These are phyloP conservation scores for Claviceps pazoutovae DNA, from an alignment of 2,329 filamentous ascomycete genomes.

Conservation along the genomic window DNA sequence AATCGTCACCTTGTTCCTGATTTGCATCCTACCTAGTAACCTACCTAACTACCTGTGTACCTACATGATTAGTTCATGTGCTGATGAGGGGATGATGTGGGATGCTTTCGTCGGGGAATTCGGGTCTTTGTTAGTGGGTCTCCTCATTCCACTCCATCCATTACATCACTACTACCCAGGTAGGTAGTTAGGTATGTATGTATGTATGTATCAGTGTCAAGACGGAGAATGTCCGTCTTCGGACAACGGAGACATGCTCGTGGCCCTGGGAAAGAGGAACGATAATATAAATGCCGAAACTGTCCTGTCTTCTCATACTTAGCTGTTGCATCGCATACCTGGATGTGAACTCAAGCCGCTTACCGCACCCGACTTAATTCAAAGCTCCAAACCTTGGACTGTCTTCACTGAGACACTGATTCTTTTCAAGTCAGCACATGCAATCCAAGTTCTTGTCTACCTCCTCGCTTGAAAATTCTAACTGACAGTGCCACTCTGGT, in stretches of 20 bases:
- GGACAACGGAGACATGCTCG: neutral
- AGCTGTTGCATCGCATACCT: neutral
- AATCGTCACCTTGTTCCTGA: neutral
- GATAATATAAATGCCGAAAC: neutral
- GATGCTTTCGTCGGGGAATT: neutral
- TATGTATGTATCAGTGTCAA: neutral
- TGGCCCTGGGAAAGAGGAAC: neutral
- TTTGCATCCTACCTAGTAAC: no score
- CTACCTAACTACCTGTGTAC: no score
- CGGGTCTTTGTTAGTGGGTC: neutral
- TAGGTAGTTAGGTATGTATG: no score
- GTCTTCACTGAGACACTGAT: neutral
- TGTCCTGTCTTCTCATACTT: neutral
- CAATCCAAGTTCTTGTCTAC: neutral
- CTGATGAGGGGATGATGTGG: neutral
- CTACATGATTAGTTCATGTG: neutral
- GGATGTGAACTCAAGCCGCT: neutral
- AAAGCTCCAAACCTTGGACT: neutral
- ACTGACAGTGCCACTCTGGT: neutral
- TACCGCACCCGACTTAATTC: neutral
- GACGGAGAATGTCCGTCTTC: neutral
- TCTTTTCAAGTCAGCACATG: no score
- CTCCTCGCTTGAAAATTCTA: no score
- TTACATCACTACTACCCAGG: conserved; percentile 6
- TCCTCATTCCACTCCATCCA: neutral